These are phyloP conservation scores for Nyctanthes arbortristis DNA, from an alignment of 257 asterid genomes.

Conservation along the genomic window DNA sequence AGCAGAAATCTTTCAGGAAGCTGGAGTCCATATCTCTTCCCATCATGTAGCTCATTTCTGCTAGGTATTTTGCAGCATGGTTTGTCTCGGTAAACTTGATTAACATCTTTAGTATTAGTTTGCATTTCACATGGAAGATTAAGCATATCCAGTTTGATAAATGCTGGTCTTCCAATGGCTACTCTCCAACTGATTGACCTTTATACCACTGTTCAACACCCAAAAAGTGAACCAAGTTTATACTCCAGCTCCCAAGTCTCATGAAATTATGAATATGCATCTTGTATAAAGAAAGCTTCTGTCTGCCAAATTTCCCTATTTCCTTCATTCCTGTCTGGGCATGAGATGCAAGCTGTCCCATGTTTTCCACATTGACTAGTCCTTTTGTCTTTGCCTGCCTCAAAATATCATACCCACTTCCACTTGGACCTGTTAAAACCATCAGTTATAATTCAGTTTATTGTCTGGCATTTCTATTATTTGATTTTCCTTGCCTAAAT, in stretches of 20 bases:
- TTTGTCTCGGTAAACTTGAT: neutral
- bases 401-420: neutral
- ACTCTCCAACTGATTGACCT: too few relatives aligned
- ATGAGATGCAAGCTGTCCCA: neutral
- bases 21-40: neutral
- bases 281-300: neutral
- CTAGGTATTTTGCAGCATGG: neutral
- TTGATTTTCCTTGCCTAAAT: neutral
- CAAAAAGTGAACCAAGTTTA: too few relatives aligned
- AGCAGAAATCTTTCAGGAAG: neutral
- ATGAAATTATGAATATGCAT: neutral
- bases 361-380: neutral
- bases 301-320: neutral
- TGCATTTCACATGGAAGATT: neutral
- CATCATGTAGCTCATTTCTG: neutral
- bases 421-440: neutral
- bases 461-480: neutral
- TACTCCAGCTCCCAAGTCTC: too few relatives aligned
- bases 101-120: neutral
- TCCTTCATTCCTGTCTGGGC: neutral
- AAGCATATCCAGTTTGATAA: neutral
- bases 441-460: neutral
- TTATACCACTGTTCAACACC: too few relatives aligned
- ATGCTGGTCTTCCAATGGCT: neutral
- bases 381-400: neutral